phyloP scores from a whole-genome alignment of 331 rosid genomes.

The Pyrus hybrid region DNA sequence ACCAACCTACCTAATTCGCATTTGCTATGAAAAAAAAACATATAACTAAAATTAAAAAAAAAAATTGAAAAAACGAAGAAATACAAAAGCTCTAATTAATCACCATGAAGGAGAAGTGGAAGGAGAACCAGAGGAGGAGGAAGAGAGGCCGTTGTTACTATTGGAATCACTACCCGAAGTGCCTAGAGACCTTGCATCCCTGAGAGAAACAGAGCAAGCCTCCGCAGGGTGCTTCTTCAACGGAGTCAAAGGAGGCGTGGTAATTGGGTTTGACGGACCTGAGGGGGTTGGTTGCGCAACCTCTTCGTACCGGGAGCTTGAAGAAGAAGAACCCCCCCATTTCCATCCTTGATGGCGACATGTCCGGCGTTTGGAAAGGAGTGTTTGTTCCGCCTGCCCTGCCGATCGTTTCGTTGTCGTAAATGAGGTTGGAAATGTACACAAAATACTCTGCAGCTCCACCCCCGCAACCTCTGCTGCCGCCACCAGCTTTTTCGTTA shows the following conservation, averaged over 20 bases:
- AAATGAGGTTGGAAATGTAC: slow-evolving; percentile 90
- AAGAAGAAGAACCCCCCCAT: slow-evolving; percentile 29
- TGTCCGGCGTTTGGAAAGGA: slow-evolving; percentile 80
- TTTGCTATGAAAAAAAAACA: background rate
- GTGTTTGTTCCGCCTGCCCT: slow-evolving; percentile 26
- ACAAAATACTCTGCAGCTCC: slow-evolving; percentile 32
- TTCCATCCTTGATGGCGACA: slow-evolving; percentile 71
- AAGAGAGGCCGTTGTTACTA: slow-evolving; percentile 46
- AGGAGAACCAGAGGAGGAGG: slow-evolving; percentile 72
- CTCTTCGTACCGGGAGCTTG: slow-evolving; percentile 32
- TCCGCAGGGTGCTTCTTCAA: slow-evolving; percentile 78
- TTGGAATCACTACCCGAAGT: slow-evolving; percentile 70
- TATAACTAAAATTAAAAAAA: background rate
- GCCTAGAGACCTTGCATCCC: slow-evolving; percentile 34
- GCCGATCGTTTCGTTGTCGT: slow-evolving; percentile 36
- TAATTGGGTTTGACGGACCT: slow-evolving; percentile 19
- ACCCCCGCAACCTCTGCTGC: background rate
- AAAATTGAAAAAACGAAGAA: background rate
- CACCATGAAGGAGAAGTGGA: slow-evolving; percentile 94
- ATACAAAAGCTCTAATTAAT: background rate
- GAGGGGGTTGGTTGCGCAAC: slow-evolving; percentile 13
- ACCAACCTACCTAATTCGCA: background rate
- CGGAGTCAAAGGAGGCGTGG: slow-evolving; percentile 76
- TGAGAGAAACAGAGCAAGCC: slow-evolving; percentile 66
- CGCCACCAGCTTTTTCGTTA: background rate